phyloP scores from a whole-genome alignment of 441 rosid genomes.

The Iberis amara region DNA sequence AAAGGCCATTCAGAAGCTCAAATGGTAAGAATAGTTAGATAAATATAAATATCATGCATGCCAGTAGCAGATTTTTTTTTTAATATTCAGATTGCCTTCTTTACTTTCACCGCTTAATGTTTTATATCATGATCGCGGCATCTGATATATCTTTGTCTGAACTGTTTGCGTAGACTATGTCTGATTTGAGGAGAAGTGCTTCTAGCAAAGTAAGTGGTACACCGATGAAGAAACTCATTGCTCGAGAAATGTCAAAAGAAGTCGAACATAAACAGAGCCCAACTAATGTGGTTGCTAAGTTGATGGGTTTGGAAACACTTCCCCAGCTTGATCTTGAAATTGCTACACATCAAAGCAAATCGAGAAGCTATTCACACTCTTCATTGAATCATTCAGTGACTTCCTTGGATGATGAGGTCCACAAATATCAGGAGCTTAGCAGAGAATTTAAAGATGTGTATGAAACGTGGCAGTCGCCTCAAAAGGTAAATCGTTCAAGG shows the following conservation, averaged over 20 bases:
- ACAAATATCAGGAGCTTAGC: conserved; percentile 36
- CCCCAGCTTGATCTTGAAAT: conserved; percentile 39
- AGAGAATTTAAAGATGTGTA: conserved; percentile 58
- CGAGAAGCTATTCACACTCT: conserved; percentile 44
- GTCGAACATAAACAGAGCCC: conserved; percentile 41
- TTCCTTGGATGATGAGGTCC: conserved; percentile 32
- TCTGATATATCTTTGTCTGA: conserved; percentile 19
- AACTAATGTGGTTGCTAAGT: conserved; percentile 77
- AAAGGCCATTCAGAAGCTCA: conserved; percentile 60
- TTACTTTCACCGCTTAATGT: conserved; percentile 26
- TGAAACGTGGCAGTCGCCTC: conserved; percentile 67
- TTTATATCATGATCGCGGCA: conserved; percentile 21
- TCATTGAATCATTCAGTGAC: conserved; percentile 46
- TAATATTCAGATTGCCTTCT: no score
- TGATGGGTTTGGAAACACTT: conserved; percentile 73
- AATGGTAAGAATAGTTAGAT: conserved; percentile 45
- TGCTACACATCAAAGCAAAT: conserved; percentile 43
- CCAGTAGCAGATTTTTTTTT: no score
- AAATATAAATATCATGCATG: neutral
- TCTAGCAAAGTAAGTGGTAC: conserved; percentile 51
- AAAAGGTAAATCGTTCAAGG: conserved; percentile 37
- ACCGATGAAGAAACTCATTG: conserved; percentile 39
- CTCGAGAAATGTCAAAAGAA: conserved; percentile 74
- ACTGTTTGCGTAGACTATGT: no score
- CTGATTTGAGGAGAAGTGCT: conserved; percentile 36